These are phyloP conservation scores for Monosporascus ibericus DNA, from an alignment of 2,329 filamentous ascomycete species.

Conservation along the genomic window DNA sequence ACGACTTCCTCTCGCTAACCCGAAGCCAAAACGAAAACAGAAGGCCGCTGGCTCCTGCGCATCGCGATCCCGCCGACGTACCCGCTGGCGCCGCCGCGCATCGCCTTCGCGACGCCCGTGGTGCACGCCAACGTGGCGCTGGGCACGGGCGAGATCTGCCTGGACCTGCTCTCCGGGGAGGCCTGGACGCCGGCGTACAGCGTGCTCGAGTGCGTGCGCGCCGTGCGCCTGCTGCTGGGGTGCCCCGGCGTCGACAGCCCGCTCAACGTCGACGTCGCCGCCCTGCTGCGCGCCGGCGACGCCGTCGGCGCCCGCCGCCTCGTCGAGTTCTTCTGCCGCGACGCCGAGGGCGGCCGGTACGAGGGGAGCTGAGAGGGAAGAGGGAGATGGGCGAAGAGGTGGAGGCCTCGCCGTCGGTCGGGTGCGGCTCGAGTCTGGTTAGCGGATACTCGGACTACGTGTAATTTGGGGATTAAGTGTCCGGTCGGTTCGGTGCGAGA, in stretches of 20 bases:
- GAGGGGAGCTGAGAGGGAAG: slow-evolving; percentile 25
- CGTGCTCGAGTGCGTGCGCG: slow-evolving; percentile 66
- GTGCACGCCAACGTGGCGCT: slow-evolving; percentile 74
- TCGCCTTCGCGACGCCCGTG: slow-evolving; percentile 77
- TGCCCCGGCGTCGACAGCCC: slow-evolving; percentile 68
- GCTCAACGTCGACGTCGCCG: slow-evolving; percentile 73
- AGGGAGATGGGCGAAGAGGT: background rate
- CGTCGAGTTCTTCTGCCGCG: slow-evolving; percentile 63
- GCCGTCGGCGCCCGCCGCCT: slow-evolving; percentile 60
- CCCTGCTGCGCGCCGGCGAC: slow-evolving; percentile 63
- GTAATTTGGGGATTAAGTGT: too few species aligned
- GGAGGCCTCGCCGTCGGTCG: too few species aligned
- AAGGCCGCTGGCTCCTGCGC: slow-evolving; percentile 74
- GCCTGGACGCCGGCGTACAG: slow-evolving; percentile 85
- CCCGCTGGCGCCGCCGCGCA: slow-evolving; percentile 68
- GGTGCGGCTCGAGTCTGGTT: too few species aligned
- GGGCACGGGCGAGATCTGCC: slow-evolving; percentile 81
- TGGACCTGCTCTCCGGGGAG: slow-evolving; percentile 68
- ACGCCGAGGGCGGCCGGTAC: slow-evolving; percentile 40
- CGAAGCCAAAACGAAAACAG: slow-evolving; percentile 31
- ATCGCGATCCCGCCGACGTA: slow-evolving; percentile 75
- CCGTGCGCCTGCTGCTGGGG: slow-evolving; percentile 62
- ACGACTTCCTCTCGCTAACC: background rate
- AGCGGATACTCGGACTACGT: too few species aligned
- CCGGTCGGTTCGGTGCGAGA: too few species aligned